Evolutionary conservation across 2,329 filamentous ascomycete genomes (phyloP), one percentile per base, ranked within the genome.

Genomic region (Neonectria neomacrospora): DNA sequence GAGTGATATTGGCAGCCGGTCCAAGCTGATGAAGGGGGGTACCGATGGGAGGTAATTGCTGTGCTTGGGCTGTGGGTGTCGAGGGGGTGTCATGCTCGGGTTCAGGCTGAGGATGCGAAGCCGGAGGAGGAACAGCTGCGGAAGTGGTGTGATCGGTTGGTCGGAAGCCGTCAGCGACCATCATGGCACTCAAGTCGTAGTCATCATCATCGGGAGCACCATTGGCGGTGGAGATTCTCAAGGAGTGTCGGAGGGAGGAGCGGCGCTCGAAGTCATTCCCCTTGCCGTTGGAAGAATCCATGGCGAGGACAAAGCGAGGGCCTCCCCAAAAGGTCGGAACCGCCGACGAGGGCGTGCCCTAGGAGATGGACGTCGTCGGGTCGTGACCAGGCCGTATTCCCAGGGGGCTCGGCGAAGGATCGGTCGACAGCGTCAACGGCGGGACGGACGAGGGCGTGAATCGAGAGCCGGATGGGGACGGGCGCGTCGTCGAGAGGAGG

Each of bases 81-180:
- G 53, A 58, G 28, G 59, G 63, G 30, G 28, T 22, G 23, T 58
- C 52, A 30, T 61, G 45, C 22, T 67, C 63, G 39, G 61, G 12
- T 44, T 67, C 63, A 50, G 63, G 44, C 44, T 68, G 63, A 52
- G 63, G 48, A 47, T 69, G 65, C 5, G 72, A 74, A 37, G 71
- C 65, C 26, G 48, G 32, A 55, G 56, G 54, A 23, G 50, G 41
- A 16, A 54, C 51, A 32, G 55, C 64, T 2, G 62, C 42, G 34
- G 61, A 34, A 12, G 54, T 44, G 23, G 56, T 34, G 34, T 74
- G 61, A 8, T 69, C 67, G n/a, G 61, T 74, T 20, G 83, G 83
- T 61, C 83, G 78, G 68, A 84, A 86, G 54, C 84, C 84, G 70
- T 86, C 84, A 16, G 85, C 82, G 60, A 88, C 81, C 54, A 81